phyloP scores from a whole-genome alignment of 768 basidiomycete species.

The Lentinula boryana region DNA sequence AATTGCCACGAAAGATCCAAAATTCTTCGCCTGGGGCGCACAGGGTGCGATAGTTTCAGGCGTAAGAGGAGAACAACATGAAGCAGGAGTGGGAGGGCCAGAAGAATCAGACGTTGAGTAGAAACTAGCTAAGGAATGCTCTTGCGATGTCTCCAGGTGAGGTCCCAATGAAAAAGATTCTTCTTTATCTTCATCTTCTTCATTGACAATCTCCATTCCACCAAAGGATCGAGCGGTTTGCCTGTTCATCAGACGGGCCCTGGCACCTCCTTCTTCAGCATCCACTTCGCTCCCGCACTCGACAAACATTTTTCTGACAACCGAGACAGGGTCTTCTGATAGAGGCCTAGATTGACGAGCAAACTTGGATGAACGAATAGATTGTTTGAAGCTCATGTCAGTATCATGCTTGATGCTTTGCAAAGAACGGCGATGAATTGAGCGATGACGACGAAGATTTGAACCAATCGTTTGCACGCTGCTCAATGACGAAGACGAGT shows the following conservation, averaged over 20 bases:
- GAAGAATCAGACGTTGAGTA: neutral
- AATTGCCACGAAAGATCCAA: neutral
- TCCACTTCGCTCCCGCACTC: conserved; percentile 1
- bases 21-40: neutral
- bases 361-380: neutral
- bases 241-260: neutral
- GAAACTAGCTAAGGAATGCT: neutral
- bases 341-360: neutral
- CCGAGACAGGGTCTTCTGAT: conserved; percentile 3
- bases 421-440: neutral
- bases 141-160: neutral
- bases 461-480: neutral
- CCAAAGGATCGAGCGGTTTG: conserved; percentile 2
- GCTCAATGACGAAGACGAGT: neutral
- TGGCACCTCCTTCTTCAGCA: neutral
- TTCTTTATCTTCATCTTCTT: conserved; percentile 6
- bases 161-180: neutral
- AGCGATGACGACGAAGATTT: neutral
- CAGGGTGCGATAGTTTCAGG: neutral
- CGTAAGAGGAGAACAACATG: neutral
- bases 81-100: neutral
- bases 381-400: neutral
- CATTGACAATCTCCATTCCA: conserved; percentile 6
- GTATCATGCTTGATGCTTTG: neutral
- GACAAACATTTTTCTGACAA: conserved; percentile 3